A percentile compares a stretch with the other conserved stretches of the same genome.
phyloP scores from a whole-genome alignment of 2,329 filamentous ascomycete genomes.

The Paecilomyces dactylethromorphus region DNA sequence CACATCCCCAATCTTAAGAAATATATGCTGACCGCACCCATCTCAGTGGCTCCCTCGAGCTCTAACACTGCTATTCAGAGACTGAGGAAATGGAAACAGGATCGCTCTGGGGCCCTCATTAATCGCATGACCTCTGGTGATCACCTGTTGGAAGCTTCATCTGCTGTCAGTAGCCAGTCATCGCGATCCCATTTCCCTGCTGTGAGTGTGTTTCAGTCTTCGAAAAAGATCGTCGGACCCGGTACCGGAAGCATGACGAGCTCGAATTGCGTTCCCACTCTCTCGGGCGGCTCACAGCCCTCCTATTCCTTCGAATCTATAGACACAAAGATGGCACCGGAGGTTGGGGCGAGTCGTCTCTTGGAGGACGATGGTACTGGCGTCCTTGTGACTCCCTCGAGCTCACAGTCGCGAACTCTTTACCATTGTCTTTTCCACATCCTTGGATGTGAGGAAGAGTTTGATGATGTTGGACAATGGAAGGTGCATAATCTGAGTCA shows the following conservation, averaged over 20 bases:
- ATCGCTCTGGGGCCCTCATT: constrained; percentile 10
- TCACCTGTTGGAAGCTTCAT: constrained; percentile 2
- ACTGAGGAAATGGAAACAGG: constrained; percentile 17
- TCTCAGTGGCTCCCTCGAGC: not conserved
- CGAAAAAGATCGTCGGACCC: not conserved
- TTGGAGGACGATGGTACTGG: constrained; percentile 23
- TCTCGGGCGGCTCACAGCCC: constrained; percentile 24
- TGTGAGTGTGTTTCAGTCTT: not conserved
- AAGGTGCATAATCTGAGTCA: constrained; percentile 40
- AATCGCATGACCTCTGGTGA: constrained; percentile 10
- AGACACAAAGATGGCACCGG: constrained; percentile 18
- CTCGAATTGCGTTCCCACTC: constrained; percentile 20
- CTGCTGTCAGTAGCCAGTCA: constrained; percentile 2
- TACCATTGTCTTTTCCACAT: constrained; percentile 40
- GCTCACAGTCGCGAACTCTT: constrained; percentile 2
- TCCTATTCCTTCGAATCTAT: constrained; percentile 23
- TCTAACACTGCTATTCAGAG: constrained; percentile 6
- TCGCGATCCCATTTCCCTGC: not conserved
- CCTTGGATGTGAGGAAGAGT: constrained; percentile 36
- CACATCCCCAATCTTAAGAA: not conserved
- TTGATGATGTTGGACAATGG: constrained; percentile 33
- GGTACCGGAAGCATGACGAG: constrained; percentile 10
- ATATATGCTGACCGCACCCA: not conserved
- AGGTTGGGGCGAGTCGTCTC: constrained; percentile 15
- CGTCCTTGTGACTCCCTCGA: constrained; percentile 18